These are phyloP conservation scores for Pythium rishiriense DNA, from an alignment of 352 stramenopile species.

Conservation along the genomic window DNA sequence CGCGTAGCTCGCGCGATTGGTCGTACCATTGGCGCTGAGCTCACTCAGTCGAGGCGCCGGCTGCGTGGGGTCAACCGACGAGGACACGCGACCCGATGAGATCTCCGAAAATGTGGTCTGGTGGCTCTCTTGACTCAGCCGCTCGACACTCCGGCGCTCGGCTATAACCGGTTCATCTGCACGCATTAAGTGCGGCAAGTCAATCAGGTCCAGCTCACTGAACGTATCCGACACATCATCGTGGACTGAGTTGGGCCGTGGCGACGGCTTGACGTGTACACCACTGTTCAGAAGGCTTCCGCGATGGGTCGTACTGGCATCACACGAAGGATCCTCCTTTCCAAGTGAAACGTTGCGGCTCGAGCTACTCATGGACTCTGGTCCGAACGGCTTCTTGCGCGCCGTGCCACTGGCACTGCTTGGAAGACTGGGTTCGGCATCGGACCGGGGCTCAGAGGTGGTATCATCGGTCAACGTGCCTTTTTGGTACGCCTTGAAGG, in stretches of 20 bases:
- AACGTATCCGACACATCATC: constrained; percentile 69
- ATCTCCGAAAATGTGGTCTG: constrained; percentile 24
- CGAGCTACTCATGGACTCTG: constrained; percentile 22
- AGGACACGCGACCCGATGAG: constrained; percentile 13
- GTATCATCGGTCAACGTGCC: constrained; percentile 26
- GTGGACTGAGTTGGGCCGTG: constrained; percentile 49
- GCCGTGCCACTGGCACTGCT: constrained; percentile 24
- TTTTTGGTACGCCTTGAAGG: constrained; percentile 63
- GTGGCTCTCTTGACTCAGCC: constrained; percentile 30
- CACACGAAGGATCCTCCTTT: background rate
- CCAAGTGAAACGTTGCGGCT: constrained; percentile 21
- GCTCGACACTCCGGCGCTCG: constrained; percentile 20
- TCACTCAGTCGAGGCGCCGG: constrained; percentile 5
- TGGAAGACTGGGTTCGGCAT: constrained; percentile 21
- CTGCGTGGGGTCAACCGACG: background rate
- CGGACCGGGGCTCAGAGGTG: constrained; percentile 24
- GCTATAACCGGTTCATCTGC: constrained; percentile 39
- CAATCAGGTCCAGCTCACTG: constrained; percentile 71
- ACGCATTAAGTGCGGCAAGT: constrained; percentile 72
- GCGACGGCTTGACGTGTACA: constrained; percentile 16
- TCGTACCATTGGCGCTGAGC: background rate
- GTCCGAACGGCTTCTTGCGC: constrained; percentile 13
- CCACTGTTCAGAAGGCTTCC: constrained; percentile 38
- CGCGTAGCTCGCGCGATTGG: constrained; percentile 12
- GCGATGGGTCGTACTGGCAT: constrained; percentile 11